Evolutionary conservation across 2,329 filamentous ascomycete genomes (phyloP).

Genomic region (Neopestalotiopsis rosae): DNA sequence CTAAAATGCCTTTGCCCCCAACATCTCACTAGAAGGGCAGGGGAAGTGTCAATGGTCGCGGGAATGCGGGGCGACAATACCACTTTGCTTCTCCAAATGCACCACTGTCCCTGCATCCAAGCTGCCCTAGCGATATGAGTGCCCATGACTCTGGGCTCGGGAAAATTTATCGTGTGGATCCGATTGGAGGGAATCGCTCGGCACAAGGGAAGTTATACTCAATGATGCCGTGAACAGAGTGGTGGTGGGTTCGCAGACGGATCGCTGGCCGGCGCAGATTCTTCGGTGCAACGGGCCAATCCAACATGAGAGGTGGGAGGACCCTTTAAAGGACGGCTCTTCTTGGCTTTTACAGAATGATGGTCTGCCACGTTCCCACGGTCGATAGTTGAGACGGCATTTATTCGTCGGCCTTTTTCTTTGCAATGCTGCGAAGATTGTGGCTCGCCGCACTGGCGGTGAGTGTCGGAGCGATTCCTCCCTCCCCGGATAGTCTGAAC

Average conservation of each 20-base stretch:
- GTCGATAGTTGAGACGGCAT: neutral
- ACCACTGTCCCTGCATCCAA: neutral
- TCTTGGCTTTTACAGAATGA: neutral
- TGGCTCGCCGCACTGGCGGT: neutral
- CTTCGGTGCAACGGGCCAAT: too few relatives aligned
- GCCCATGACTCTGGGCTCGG: neutral
- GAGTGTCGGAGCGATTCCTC: conserved; percentile 20
- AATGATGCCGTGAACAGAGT: neutral
- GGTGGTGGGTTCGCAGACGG: neutral
- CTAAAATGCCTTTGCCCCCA: neutral
- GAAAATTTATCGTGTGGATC: neutral
- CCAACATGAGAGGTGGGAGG: neutral
- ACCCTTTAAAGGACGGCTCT: neutral
- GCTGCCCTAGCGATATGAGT: neutral
- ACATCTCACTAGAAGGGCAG: neutral
- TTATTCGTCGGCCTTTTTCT: neutral
- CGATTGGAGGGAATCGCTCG: conserved; percentile 12
- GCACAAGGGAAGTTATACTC: conserved; percentile 3
- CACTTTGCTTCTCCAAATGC: neutral
- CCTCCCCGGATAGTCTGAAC: conserved; percentile 40
- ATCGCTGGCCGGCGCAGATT: neutral
- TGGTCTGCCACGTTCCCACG: neutral
- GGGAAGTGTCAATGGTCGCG: neutral
- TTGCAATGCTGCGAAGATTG: neutral
- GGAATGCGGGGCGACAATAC: conserved; percentile 12